A percentile compares a stretch with the other conserved stretches of the same genome.
These are phyloP conservation scores for Colletotrichum sp. DNA, from an alignment of 2,329 filamentous ascomycete genomes.

Conservation along the genomic window DNA sequence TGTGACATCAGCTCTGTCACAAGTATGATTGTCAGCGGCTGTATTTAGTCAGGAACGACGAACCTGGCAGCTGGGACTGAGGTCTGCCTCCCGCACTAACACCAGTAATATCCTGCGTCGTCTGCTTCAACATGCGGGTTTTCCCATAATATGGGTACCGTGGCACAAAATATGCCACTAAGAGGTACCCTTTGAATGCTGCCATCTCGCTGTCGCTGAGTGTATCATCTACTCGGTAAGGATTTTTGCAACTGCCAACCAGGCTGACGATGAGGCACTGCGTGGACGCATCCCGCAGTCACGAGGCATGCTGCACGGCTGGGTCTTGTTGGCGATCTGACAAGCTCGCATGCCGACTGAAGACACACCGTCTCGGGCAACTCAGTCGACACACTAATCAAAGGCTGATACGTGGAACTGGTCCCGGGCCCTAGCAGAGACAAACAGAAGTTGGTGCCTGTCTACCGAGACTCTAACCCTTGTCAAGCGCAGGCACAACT, in stretches of 20 bases:
- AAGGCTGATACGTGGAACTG: background rate
- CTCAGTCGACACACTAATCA: background rate
- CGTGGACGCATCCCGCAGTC: background rate
- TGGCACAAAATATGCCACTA: background rate
- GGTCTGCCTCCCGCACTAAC: background rate
- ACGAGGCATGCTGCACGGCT: background rate
- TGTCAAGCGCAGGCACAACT: background rate
- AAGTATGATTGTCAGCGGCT: background rate
- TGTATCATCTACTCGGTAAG: background rate
- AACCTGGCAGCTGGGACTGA: background rate
- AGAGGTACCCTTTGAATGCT: background rate
- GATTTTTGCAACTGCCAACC: background rate
- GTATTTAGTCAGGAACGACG: background rate
- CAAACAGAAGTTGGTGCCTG: background rate
- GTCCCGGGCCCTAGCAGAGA: background rate
- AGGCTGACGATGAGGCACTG: background rate
- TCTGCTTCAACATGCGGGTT: background rate
- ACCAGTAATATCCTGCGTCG: background rate
- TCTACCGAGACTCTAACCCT: background rate
- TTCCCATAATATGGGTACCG: background rate
- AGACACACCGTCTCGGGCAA: background rate
- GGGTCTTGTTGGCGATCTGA: background rate
- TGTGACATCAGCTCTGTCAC: background rate
- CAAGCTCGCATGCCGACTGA: background rate
- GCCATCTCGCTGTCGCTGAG: conserved; percentile 1